A percentile compares a stretch with the other conserved stretches of the same genome.
These are phyloP conservation scores for Trichoderma cornu-damae DNA, from an alignment of 2,329 filamentous ascomycete genomes.

Conservation along the genomic window DNA sequence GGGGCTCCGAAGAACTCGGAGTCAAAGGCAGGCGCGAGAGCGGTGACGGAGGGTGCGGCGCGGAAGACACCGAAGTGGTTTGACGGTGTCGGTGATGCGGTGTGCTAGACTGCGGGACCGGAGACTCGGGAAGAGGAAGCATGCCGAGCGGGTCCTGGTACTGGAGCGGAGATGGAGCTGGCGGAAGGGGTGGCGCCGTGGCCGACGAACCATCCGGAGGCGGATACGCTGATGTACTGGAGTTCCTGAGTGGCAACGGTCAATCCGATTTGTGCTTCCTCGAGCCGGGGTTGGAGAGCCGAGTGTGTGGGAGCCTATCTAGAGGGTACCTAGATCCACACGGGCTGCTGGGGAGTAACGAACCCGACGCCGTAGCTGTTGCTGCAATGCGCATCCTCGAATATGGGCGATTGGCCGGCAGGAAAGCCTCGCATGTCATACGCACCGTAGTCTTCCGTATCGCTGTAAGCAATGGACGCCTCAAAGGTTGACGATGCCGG, in stretches of 20 bases:
- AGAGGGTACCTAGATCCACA: conserved; percentile 51
- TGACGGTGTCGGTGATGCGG: conserved; percentile 38
- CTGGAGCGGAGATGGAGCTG: conserved; percentile 43
- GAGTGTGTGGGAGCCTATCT: conserved; percentile 36
- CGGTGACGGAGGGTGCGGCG: conserved; percentile 34
- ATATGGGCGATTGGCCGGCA: conserved; percentile 42
- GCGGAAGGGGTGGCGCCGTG: conserved; percentile 34
- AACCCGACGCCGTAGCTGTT: conserved; percentile 47
- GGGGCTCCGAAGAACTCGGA: conserved; percentile 18
- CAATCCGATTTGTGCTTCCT: conserved; percentile 47
- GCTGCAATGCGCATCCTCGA: conserved; percentile 41
- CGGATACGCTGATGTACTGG: conserved; percentile 42
- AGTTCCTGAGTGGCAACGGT: conserved; percentile 50
- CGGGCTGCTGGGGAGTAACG: conserved; percentile 58
- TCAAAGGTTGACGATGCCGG: conserved; percentile 59
- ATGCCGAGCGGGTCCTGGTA: conserved; percentile 40
- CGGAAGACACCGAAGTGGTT: conserved; percentile 34
- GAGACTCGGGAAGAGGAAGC: conserved; percentile 44
- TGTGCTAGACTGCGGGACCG: conserved; percentile 33
- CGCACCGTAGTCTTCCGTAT: conserved; percentile 51
- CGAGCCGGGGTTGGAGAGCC: conserved; percentile 29
- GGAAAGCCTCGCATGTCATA: conserved; percentile 44
- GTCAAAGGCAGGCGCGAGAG: conserved; percentile 32
- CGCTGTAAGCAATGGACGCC: conserved; percentile 58
- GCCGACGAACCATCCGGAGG: conserved; percentile 40